Evolutionary conservation across 345 rosid species (phyloP).

Genomic region (Erucastrum elatum): DNA sequence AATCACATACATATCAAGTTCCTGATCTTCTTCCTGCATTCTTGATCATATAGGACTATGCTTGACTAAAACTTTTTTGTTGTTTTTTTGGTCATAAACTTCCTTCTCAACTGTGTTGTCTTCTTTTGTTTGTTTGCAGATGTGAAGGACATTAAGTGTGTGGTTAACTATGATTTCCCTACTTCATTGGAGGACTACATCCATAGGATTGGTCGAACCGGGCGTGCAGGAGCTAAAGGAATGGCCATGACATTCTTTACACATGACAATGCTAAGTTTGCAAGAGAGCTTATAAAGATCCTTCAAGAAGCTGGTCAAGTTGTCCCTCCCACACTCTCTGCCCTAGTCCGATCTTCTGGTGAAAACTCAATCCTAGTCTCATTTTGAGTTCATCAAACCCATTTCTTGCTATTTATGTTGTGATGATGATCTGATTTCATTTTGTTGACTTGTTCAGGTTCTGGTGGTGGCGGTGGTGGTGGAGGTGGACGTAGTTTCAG

Average conservation of each 20-base stretch:
- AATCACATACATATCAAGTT: neutral
- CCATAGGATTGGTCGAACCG: conserved; percentile 97
- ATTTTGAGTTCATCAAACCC: neutral
- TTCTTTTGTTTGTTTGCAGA: conserved; percentile 55
- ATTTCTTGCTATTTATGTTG: neutral
- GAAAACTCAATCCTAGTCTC: conserved; percentile 13
- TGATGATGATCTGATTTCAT: neutral
- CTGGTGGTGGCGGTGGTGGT: conserved; percentile 40
- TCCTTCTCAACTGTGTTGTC: no score
- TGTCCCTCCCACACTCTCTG: conserved; percentile 67
- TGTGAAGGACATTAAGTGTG: conserved; percentile 99
- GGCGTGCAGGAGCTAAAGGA: conserved; percentile 98
- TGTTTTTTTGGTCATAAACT: no score
- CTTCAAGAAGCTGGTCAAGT: conserved; percentile 88
- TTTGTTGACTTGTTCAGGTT: conserved; percentile 40
- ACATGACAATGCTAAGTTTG: conserved; percentile 77
- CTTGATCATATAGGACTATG: neutral
- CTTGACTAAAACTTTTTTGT: neutral
- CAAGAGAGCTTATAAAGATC: conserved; percentile 82
- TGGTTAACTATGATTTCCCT: conserved; percentile 96
- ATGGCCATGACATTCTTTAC: conserved; percentile 87
- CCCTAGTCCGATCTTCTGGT: conserved; percentile 54
- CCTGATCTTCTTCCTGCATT: conserved; percentile 24
- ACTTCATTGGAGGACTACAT: conserved; percentile 87
- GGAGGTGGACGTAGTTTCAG: conserved; percentile 64